Evolutionary conservation across 805 yeast genomes (phyloP), one percentile per base, ranked within the genome.

Genomic region (Lipomyces sp.): DNA sequence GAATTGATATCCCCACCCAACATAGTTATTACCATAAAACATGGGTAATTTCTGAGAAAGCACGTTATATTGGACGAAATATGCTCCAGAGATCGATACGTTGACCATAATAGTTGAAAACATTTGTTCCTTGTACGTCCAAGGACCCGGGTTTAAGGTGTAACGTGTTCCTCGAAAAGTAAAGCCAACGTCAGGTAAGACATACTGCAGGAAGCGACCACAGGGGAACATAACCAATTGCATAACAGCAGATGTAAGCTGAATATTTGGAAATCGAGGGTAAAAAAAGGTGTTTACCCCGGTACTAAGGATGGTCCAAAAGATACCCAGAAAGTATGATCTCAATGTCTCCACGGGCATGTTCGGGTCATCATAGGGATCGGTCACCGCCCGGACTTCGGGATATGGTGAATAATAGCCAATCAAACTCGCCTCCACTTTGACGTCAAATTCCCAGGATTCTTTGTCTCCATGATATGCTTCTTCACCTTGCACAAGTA

Each of bases 191-290:
- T 67, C 69, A 10, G 70, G 70, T 1, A 67, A 60, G 13, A 34
- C 10, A 59, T 65, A 57, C 18, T 51, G 39, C 33, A 80, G 67
- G 15, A 54, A 11, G 59, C 77, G 75, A 63, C 92, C 92, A 35
- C 84, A 69, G 4, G 90, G 90, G 75, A 82, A 86, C 3, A 89
- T 81, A 58, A 86, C 66, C 1, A 92, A 91, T 81, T 85, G 88
- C 0, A 90, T 84, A 64, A 86, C 80, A 65, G 89, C 81, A 45
- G 89, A 84, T 32, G 85, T 82, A 56, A 88, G 87, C 64, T 79
- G 73, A 65, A 87, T 80, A 0, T 84, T 74, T 1, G 91, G 91
- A 57, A 81, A 75, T 74, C 87, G 87, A 72, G 86, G 76, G 33
- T 85, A 81, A 72, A 88, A 87, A 70, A 87, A 81, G 65, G 85